Percentiles rank a stretch among this genome's conserved stretches.
Conservation (phyloP, 1,139 yeast genomes). For the Hanseniaspora uvarum region DNA sequence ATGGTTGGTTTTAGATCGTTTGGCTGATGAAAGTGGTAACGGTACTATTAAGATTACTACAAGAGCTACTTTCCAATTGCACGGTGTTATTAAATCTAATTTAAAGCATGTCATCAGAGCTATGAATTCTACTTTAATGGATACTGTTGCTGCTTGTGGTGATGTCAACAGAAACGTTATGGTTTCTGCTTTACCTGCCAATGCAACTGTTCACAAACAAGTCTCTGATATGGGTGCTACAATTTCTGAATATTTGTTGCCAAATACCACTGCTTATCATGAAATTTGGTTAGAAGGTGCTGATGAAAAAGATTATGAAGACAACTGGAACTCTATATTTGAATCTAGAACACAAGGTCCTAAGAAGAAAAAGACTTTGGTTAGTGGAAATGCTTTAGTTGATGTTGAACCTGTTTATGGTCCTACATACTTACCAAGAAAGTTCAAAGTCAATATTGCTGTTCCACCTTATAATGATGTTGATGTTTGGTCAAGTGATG, state of each 20-base stretch:
- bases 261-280: conserved; percentile 89
- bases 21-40: conserved; percentile 77
- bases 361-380: conserved; percentile 63
- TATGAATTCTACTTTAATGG: conserved; percentile 81
- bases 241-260: conserved; percentile 75
- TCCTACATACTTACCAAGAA: conserved; percentile 82
- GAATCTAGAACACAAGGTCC: conserved; percentile 71
- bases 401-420: conserved; percentile 86
- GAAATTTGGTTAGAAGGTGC: conserved; percentile 91
- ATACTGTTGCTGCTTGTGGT: conserved; percentile 96
- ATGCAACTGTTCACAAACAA: conserved; percentile 72
- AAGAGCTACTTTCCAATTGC: conserved; percentile 94
- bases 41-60: conserved; percentile 92
- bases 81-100: conserved; percentile 85
- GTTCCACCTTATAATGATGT: conserved; percentile 97
- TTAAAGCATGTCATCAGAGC: conserved; percentile 87
- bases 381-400: conserved; percentile 77
- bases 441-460: conserved; percentile 87
- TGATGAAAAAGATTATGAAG: conserved; percentile 59
- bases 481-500: conserved; percentile 91
- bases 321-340: conserved; percentile 61
- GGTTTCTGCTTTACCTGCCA: conserved; percentile 77
- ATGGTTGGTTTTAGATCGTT: conserved; percentile 75
- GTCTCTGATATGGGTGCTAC: conserved; percentile 51
- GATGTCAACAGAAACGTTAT: conserved; percentile 95